A percentile compares a stretch with the other conserved stretches of the same genome.
phyloP scores from a whole-genome alignment of 345 rosid species.

The Melaleuca quinquenervia region DNA sequence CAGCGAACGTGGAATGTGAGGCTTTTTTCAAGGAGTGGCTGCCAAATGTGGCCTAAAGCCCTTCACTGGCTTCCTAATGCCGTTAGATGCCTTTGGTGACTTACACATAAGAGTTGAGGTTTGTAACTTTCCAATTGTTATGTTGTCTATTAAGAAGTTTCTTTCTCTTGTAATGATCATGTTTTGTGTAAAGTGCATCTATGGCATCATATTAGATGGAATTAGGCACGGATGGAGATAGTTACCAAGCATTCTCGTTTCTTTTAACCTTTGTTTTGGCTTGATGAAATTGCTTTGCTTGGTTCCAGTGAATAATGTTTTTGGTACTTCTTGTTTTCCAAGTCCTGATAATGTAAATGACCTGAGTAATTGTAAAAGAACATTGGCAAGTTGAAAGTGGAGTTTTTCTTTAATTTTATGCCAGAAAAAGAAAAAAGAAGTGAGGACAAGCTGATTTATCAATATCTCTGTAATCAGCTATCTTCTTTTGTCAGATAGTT shows the following conservation, averaged over 20 bases:
- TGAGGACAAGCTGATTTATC: not conserved
- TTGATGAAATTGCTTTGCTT: not conserved
- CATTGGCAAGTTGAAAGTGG: not conserved
- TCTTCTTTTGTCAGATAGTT: not conserved
- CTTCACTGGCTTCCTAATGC: slow-evolving; percentile 33
- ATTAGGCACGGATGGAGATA: not conserved
- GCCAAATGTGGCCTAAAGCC: slow-evolving; percentile 22
- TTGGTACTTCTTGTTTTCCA: not conserved
- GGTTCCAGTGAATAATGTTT: not conserved
- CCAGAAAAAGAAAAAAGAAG: not conserved
- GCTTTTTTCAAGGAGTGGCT: slow-evolving; percentile 56
- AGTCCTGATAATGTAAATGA: not conserved
- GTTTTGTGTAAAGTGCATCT: not conserved
- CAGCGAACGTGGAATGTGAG: slow-evolving; percentile 34
- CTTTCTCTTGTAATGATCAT: not conserved
- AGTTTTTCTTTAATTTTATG: not conserved
- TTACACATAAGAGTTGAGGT: not conserved
- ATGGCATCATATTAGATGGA: not conserved
- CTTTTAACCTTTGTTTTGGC: not conserved
- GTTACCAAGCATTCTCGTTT: not conserved
- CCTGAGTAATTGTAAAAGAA: not conserved
- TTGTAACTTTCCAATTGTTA: not conserved
- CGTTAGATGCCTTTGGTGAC: not conserved
- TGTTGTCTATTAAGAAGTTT: not conserved
- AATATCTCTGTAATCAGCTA: not conserved